These are phyloP conservation scores for Glonium stellatum DNA, from an alignment of 495 filamentous ascomycete genomes.

Conservation along the genomic window DNA sequence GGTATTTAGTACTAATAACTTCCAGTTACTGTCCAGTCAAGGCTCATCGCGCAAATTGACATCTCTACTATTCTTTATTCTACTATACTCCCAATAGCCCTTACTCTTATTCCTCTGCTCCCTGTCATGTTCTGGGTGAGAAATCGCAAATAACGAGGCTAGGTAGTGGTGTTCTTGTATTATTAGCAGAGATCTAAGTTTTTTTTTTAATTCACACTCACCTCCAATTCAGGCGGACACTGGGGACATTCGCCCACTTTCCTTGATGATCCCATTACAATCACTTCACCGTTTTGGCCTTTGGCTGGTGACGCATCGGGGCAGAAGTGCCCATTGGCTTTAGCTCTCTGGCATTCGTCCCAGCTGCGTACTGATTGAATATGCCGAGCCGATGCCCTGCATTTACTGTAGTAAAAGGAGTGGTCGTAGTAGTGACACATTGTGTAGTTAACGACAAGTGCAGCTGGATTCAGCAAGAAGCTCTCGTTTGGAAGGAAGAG, in stretches of 20 bases:
- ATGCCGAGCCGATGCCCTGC: background rate
- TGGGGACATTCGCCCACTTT: background rate
- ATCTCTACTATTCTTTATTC: background rate
- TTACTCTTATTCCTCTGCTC: background rate
- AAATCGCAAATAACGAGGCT: background rate
- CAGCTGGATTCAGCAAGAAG: too few species aligned
- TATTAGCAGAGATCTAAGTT: too few species aligned
- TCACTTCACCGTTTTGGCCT: background rate
- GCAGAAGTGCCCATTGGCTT: background rate
- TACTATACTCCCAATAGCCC: too few species aligned
- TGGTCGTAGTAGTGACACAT: background rate
- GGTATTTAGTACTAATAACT: background rate
- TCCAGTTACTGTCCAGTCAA: too few species aligned
- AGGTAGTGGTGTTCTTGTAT: too few species aligned
- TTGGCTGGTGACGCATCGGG: background rate
- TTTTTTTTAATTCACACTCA: too few species aligned
- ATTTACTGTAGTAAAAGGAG: background rate
- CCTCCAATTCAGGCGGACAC: background rate
- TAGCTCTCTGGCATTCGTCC: background rate
- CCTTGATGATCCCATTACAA: background rate
- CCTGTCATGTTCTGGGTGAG: background rate
- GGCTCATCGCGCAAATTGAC: too few species aligned
- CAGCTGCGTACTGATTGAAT: background rate
- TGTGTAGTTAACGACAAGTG: too few species aligned
- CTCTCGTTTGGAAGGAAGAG: too few species aligned